Percentiles rank a stretch among this genome's conserved stretches.
phyloP scores from a whole-genome alignment of 2,329 filamentous ascomycete species.

The Alternaria conjuncta region DNA sequence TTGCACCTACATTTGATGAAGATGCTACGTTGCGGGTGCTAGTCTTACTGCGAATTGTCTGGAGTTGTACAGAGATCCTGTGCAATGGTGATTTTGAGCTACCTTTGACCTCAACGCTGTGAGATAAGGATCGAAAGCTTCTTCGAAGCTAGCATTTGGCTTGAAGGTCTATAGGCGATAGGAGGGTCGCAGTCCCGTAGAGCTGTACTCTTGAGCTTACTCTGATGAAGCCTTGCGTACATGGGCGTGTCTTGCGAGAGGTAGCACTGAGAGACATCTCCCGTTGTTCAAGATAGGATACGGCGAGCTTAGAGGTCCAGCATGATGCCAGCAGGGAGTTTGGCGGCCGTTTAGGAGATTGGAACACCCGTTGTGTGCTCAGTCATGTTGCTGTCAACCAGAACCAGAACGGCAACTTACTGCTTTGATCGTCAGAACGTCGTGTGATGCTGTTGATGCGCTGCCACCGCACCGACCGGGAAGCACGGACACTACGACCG shows the following conservation, averaged over 20 bases:
- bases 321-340: background rate
- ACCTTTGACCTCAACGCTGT: background rate
- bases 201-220: background rate
- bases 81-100: background rate
- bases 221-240: background rate
- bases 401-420: background rate
- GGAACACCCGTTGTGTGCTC: background rate
- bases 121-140: background rate
- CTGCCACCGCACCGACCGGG: slow-evolving; percentile 5
- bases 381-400: background rate
- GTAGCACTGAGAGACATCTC: background rate
- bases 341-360: background rate
- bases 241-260: background rate
- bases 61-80: background rate
- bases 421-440: background rate
- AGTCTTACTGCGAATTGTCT: background rate
- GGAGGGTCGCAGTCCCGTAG: background rate
- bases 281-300: background rate
- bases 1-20: background rate
- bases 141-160: background rate
- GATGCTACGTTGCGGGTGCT: background rate
- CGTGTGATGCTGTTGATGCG: slow-evolving; percentile 8
- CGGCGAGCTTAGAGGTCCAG: background rate
- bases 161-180: background rate
- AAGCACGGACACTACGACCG: slow-evolving; percentile 4